Evolutionary conservation across 2,329 filamentous ascomycete genomes (phyloP).

Genomic region (Ploettnerulaceae sp.): DNA sequence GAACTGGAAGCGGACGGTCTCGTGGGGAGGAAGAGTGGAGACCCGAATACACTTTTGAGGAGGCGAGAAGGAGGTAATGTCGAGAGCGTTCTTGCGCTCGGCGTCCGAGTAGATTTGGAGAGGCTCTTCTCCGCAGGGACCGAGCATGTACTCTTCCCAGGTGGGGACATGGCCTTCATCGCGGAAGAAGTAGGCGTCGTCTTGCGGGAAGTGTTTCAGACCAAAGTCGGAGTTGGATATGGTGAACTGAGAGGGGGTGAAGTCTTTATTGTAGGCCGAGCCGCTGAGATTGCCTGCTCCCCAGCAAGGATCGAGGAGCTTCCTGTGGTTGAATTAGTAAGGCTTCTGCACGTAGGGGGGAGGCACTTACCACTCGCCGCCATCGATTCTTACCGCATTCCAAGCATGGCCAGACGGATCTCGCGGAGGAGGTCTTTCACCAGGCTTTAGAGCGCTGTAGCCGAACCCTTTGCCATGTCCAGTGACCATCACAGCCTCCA

Average conservation of each 20-base stretch:
- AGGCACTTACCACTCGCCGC: constrained; percentile 63
- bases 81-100: constrained; percentile 46
- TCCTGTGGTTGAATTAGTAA: constrained; percentile 35
- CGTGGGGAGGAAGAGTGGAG: constrained; percentile 49
- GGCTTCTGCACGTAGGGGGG: neutral
- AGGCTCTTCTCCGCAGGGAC: constrained; percentile 47
- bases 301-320: constrained; percentile 89
- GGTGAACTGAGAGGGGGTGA: constrained; percentile 59
- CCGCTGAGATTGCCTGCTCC: constrained; percentile 68
- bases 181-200: constrained; percentile 67
- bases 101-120: constrained; percentile 44
- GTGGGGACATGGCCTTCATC: constrained; percentile 60
- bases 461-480: constrained; percentile 88
- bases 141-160: constrained; percentile 81
- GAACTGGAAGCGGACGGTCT: constrained; percentile 72
- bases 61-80: constrained; percentile 58
- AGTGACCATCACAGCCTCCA: constrained; percentile 68
- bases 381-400: constrained; percentile 88
- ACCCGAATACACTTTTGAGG: constrained; percentile 48
- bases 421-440: constrained; percentile 59
- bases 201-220: constrained; percentile 68
- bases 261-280: constrained; percentile 59
- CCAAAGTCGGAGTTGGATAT: constrained; percentile 75
- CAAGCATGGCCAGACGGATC: constrained; percentile 71
- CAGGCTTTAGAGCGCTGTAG: constrained; percentile 56